Evolutionary conservation across 1,284 basidiomycete species (phyloP).

Genomic region (Vanrija pseudolonga): DNA sequence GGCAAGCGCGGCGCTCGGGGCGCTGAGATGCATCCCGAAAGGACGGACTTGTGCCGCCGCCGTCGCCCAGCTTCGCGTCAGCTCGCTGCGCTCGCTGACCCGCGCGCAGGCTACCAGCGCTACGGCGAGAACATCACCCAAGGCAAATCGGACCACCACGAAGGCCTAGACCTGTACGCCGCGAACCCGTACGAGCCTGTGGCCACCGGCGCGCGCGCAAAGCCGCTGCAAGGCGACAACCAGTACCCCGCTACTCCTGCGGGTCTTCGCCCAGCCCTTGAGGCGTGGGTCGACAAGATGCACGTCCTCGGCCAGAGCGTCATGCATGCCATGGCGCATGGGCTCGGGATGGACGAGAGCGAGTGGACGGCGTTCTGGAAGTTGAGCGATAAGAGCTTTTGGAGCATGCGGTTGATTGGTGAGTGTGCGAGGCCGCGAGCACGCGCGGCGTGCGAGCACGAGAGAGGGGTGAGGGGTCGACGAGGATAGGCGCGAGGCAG

Average conservation of each 20-base stretch:
- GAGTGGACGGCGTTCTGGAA: conserved; percentile 73
- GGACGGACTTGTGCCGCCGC: no score
- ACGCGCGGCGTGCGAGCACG: no score
- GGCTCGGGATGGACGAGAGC: conserved; percentile 63
- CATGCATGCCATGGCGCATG: conserved; percentile 65
- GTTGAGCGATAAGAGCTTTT: conserved; percentile 75
- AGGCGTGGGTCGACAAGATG: conserved; percentile 76
- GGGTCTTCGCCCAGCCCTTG: conserved; percentile 60
- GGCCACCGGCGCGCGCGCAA: background rate
- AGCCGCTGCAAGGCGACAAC: conserved; percentile 59
- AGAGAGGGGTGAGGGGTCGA: no score
- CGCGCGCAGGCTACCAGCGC: conserved; percentile 39
- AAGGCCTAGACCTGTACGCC: conserved; percentile 75
- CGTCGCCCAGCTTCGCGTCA: background rate
- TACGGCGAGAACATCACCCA: conserved; percentile 78
- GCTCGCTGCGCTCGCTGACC: background rate
- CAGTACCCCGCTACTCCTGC: conserved; percentile 63
- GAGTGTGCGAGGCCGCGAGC: no score
- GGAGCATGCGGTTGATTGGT: conserved; percentile 81
- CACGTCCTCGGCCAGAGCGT: conserved; percentile 54
- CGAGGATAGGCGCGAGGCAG: no score
- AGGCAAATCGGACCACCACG: conserved; percentile 77
- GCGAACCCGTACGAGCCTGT: conserved; percentile 48
- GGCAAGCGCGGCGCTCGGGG: no score
- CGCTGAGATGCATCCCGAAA: no score